Percentiles rank a stretch among this genome's conserved stretches.
Conservation (phyloP, 2,329 filamentous ascomycete genomes). For the Ceratocystis cacaofunesta region DNA sequence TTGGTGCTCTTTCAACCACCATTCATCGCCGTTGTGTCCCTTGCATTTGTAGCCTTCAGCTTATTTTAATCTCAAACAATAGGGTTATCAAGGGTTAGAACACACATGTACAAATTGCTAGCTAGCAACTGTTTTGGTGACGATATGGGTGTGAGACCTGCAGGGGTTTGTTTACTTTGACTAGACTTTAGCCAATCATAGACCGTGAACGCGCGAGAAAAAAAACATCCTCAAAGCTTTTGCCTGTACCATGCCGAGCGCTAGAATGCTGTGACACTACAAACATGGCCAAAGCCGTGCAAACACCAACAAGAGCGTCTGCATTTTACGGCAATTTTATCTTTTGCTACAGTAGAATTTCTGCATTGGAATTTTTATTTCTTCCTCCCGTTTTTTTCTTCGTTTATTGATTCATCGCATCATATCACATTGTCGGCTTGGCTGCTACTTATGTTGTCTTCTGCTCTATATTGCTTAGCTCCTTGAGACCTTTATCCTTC, state of each 20-base stretch:
- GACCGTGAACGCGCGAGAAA: constrained; percentile 9
- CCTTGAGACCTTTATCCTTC: background rate
- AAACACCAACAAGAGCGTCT: background rate
- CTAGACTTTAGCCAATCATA: constrained; percentile 8
- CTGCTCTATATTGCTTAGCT: background rate
- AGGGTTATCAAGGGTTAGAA: background rate
- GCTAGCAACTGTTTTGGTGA: background rate
- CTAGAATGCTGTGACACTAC: background rate
- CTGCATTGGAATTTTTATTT: background rate
- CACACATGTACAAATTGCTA: too few relatives aligned
- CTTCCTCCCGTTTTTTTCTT: background rate
- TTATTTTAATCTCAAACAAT: background rate
- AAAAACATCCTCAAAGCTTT: constrained; percentile 2
- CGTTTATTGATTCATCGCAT: background rate
- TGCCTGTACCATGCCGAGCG: background rate
- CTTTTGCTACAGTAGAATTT: background rate
- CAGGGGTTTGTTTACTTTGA: constrained; percentile 15
- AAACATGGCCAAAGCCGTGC: background rate
- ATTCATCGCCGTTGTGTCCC: background rate
- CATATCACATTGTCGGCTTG: background rate
- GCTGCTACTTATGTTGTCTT: background rate
- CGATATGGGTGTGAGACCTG: constrained; percentile 6
- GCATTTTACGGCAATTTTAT: background rate
- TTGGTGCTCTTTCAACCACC: too few relatives aligned
- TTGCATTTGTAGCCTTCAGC: background rate